Evolutionary conservation across 768 basidiomycete genomes (phyloP), one percentile per base, ranked within the genome.

Genomic region (Naematelia aurantialba): DNA sequence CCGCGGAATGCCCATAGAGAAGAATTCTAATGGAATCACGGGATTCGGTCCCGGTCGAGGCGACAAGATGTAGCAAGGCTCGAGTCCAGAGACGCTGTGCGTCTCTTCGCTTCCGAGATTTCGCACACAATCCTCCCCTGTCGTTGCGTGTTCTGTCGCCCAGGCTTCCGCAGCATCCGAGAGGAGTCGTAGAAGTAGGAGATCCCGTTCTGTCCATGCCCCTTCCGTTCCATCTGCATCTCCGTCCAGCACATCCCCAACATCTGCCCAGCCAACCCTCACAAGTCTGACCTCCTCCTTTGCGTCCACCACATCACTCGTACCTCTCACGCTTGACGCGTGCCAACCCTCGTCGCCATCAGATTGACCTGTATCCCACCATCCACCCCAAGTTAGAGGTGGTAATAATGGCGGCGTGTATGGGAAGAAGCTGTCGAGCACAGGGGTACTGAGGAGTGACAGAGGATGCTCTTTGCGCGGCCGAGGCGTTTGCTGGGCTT

Each of bases 361-460:
- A 2, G 25, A 14, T 46, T 64, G 57, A n/a, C 56, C 57, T 8
- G 66, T 63, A 17, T 55, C 62, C 70, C 70, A 72, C 70, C 70
- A 72, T 2, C 69, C 69, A 0, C 55, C 59, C 67, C 66, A 67
- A 1, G 60, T 25, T 4, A 72, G 42, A 0, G 65, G 29, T 0
- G 72, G 75, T 11, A 76, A 52, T n/a, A 73, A 55, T 0, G 75
- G 72, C 13, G 72, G 68, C 3, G 75, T 69, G 58, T 74, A 75
- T 1, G 75, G 75, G 55, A 76, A 76, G 66, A 76, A 74, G 27
- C 62, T 69, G 47, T 75, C 73, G 17, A 75, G 69, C 1, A 73
- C 46, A 11, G 73, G 70, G 2, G 72, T 72, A 11, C 62, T 68
- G 3, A 76, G 65, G 10, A 76, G 54, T 0, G 75, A 75, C 14